These are phyloP conservation scores for Sinapis alba DNA, from an alignment of 441 rosid genomes.

Conservation along the genomic window DNA sequence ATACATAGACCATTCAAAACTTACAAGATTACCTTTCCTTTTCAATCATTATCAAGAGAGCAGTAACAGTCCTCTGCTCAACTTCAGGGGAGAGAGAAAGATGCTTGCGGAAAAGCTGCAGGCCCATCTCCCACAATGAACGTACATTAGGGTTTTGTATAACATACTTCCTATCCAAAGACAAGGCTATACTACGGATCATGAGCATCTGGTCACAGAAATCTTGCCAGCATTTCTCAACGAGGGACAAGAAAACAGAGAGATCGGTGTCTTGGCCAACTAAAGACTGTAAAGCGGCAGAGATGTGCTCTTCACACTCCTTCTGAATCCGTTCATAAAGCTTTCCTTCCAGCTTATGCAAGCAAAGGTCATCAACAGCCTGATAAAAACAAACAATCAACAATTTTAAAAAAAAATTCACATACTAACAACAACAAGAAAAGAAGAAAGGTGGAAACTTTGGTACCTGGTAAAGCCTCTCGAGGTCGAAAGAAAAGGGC, in stretches of 20 bases:
- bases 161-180: slow-evolving; percentile 88
- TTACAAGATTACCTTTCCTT: slow-evolving; percentile 69
- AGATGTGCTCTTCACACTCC: slow-evolving; percentile 87
- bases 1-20: slow-evolving; percentile 9
- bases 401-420: not conserved
- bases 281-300: slow-evolving; percentile 74
- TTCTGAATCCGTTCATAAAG: slow-evolving; percentile 88
- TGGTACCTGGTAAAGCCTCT: slow-evolving; percentile 86
- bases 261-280: slow-evolving; percentile 97
- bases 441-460: not conserved
- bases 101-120: slow-evolving; percentile 91
- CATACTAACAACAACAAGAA: slow-evolving; percentile 14
- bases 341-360: slow-evolving; percentile 93
- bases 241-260: slow-evolving; percentile 86
- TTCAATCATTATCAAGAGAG: slow-evolving; percentile 94
- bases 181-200: slow-evolving; percentile 97
- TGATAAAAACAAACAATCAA: slow-evolving; percentile 30
- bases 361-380: slow-evolving; percentile 94
- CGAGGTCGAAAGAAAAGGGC: slow-evolving; percentile 74
- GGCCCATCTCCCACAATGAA: slow-evolving; percentile 98
- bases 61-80: slow-evolving; percentile 97
- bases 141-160: slow-evolving; percentile 86
- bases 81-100: slow-evolving; percentile 86
- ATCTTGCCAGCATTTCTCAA: slow-evolving; percentile 98
- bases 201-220: slow-evolving; percentile 93